phyloP scores from a whole-genome alignment of 768 basidiomycete genomes.

The Macrolepiota albuminosa region DNA sequence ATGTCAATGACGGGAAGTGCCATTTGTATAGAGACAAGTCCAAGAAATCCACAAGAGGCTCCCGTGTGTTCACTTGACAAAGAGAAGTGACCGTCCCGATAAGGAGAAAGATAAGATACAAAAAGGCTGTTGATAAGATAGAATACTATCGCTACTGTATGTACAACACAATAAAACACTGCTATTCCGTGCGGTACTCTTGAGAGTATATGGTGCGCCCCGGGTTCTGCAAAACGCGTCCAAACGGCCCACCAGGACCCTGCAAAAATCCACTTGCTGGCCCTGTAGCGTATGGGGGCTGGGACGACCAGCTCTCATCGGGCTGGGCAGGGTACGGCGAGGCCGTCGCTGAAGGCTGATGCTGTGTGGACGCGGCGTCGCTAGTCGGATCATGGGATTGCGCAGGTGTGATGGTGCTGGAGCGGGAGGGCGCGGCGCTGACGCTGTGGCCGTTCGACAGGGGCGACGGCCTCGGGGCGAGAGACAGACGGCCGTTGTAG shows the following conservation, averaged over 20 bases:
- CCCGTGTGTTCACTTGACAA: neutral
- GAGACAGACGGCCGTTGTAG: conserved; percentile 16
- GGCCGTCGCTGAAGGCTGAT: conserved; percentile 11
- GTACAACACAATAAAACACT: neutral
- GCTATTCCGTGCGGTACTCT: conserved; percentile 15
- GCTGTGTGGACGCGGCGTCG: conserved; percentile 13
- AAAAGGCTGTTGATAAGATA: conserved; percentile 14
- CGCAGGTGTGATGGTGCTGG: conserved; percentile 19
- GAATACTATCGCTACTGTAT: conserved; percentile 4
- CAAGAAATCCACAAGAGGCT: neutral
- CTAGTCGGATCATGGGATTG: conserved; percentile 14
- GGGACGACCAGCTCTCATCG: conserved; percentile 25
- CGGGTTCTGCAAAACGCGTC: conserved; percentile 38
- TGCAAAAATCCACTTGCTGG: conserved; percentile 48
- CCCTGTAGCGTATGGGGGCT: conserved; percentile 29
- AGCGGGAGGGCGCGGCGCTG: conserved; percentile 14
- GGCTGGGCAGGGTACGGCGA: conserved; percentile 18
- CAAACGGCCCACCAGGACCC: conserved; percentile 37
- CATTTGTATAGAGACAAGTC: conserved; percentile 3
- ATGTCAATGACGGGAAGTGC: conserved; percentile 71
- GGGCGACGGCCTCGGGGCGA: conserved; percentile 18
- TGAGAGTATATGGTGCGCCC: conserved; percentile 66
- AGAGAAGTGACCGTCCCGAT: neutral
- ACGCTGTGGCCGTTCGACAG: conserved; percentile 20
- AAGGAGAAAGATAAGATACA: conserved; percentile 14